Evolutionary conservation across 2,329 filamentous ascomycete species (phyloP), one percentile per base, ranked within the genome.

Genomic region (Cladosporium phlei): DNA sequence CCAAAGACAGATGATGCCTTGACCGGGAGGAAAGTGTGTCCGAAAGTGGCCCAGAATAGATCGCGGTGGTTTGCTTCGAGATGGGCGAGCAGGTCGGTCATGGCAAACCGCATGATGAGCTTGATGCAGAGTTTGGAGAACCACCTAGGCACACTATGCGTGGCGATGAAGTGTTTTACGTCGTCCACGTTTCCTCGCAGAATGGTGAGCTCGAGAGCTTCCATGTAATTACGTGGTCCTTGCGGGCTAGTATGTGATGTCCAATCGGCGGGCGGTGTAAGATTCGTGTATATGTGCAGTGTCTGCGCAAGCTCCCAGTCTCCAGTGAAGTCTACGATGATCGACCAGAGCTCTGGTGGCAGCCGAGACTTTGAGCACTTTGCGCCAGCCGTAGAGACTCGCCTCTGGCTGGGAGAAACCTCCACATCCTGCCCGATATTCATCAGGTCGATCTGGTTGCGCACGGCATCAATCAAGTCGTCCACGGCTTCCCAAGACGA

Each of bases 291-390:
- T 34, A 96, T 79, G 47, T 86, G 83, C 5, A 96, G 73, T 1
- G 86, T 84, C 54, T 83, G 83, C 8, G 91, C 86, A 16, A 94
- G 74, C 67, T 96, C 91, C 91, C 91, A 97, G 64, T 97, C 91
- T 33, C 82, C 82, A 0, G 89, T 80, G 52, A 84, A 81, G 54
- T 94, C 86, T 33, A 96, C 80, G 38, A 97, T 85, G 48, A 91
- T 85, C 24, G 85, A 85, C 88, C 90, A 95, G 29, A 96, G 77
- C 66, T 97, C 91, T 0, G 86, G 81, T 0, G 91, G 91, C 1
- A 97, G 71, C 32, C 71, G 71, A 16, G 47, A 38, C 64, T 56
- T 47, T 35, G 60, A 50, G 51, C 62, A 53, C 11, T 67, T 59
- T 19, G 64, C 66, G 50, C 64, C 68, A 38, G 63, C 59, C 22